Evolutionary conservation across 106 monocot species (phyloP), one percentile per base, ranked within the genome.

Genomic region (Xerophyta viscosa): DNA sequence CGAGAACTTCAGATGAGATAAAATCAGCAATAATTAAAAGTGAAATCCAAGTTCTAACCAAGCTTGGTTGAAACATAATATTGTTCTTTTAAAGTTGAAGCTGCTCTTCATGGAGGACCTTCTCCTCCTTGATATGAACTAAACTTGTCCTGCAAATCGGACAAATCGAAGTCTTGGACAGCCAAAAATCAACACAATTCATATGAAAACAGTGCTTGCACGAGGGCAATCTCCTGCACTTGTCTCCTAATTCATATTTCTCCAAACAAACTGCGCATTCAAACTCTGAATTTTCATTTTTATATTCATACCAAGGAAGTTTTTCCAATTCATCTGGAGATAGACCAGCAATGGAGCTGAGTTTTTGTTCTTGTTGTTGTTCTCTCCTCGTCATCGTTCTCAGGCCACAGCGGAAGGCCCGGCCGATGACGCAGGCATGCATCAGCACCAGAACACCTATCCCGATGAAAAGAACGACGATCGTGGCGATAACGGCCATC

Each of bases 241-340:
- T 52, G 18, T 85, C 76, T 0, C 85, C 80, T 24, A 27, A 8
- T 48, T 58, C 29, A 17, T 76, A 85, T 19, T 30, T 58, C 52
- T 85, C 85, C 61, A 85, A 52, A 52, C 85, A 85, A 4, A 85
- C 65, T 0, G 72, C 69, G 30, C 80, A 85, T 0, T 67, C 72
- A 19, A 33, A 26, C 10, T 29, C 29, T 41, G 10, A 30, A 41
- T 2, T 41, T 46, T 6, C 56, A 10, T 14, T 44, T 7, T 27
- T 37, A 49, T 31, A 74, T 2, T 74, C 66, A 30, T 66, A 74
- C 19, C 73, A 59, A 2, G 74, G 83, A 8, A 83, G 74, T 44
- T 60, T 67, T 48, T 57, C 67, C 22, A 83, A 8, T 3, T 83
- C 83, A 3, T 60, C 78, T 2, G 48, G n/a, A 0, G 72, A 71